Evolutionary conservation across 192 early-diverging fungal species (phyloP).

Genomic region (Phycomyces nitens): DNA sequence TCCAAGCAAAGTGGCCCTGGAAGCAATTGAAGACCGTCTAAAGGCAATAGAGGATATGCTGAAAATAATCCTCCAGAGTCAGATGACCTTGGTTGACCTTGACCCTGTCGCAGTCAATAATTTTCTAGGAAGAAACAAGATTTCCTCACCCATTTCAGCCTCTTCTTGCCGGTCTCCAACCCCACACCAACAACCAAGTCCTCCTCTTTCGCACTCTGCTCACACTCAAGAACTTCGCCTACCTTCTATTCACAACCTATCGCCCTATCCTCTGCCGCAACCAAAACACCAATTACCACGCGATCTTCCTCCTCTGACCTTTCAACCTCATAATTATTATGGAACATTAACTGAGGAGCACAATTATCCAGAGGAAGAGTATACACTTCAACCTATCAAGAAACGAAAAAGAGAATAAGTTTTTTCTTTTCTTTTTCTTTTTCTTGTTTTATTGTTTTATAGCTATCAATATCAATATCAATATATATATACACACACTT

Average conservation of each 20-base stretch:
- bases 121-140: slow-evolving; percentile 9
- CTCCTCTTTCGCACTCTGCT: neutral
- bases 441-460: no score
- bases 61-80: slow-evolving; percentile 25
- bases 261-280: slow-evolving; percentile 3
- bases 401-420: slow-evolving; percentile 6
- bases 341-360: neutral
- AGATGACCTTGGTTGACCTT: slow-evolving; percentile 16
- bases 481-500: no score
- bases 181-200: neutral
- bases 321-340: slow-evolving; percentile 1
- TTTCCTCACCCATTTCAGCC: slow-evolving; percentile 1
- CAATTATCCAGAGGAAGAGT: slow-evolving; percentile 9
- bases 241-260: slow-evolving; percentile 24
- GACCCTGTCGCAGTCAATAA: slow-evolving; percentile 22
- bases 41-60: slow-evolving; percentile 40
- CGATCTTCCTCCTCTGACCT: slow-evolving; percentile 16
- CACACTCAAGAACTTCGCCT: slow-evolving; percentile 14
- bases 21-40: slow-evolving; percentile 40
- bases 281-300: slow-evolving; percentile 4
- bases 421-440: neutral
- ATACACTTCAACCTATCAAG: slow-evolving; percentile 3
- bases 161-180: slow-evolving; percentile 4
- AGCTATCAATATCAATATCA: no score
- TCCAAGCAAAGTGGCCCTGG: slow-evolving; percentile 34